phyloP scores from a whole-genome alignment of 1,284 basidiomycete species.

The Puccinia horiana region DNA sequence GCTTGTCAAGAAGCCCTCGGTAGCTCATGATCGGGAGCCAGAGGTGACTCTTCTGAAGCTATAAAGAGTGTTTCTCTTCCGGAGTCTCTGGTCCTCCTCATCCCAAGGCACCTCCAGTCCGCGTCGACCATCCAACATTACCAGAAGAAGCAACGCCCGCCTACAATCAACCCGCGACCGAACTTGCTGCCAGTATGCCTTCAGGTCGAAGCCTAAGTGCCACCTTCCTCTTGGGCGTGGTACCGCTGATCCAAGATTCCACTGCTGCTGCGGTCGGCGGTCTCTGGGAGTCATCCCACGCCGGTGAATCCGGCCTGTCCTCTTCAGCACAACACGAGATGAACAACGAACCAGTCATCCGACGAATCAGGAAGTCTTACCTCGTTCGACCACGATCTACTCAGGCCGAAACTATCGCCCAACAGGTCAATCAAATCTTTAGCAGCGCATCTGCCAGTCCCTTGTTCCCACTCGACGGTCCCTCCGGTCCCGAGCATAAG shows the following conservation, averaged over 20 bases:
- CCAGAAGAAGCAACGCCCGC: neutral
- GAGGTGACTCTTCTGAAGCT: neutral
- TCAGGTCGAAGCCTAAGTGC: neutral
- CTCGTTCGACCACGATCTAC: neutral
- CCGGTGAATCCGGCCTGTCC: neutral
- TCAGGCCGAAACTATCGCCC: neutral
- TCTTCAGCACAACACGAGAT: neutral
- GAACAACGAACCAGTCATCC: neutral
- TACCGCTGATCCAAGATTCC: constrained; percentile 4
- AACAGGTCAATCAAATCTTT: neutral
- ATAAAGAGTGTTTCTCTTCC: neutral
- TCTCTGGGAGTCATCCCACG: neutral
- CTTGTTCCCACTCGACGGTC: neutral
- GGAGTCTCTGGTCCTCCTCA: neutral
- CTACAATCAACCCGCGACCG: no score
- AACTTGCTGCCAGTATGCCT: neutral
- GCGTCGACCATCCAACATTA: neutral
- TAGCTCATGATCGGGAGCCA: neutral
- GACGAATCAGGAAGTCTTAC: neutral
- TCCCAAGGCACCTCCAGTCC: neutral
- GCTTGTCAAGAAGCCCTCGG: neutral
- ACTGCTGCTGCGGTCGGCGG: neutral
- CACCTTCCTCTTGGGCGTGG: constrained; percentile 3
- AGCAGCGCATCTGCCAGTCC: neutral
- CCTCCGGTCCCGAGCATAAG: neutral